These are phyloP conservation scores for Rachicladosporium sp. DNA, from an alignment of 2,329 filamentous ascomycete genomes.

Conservation along the genomic window DNA sequence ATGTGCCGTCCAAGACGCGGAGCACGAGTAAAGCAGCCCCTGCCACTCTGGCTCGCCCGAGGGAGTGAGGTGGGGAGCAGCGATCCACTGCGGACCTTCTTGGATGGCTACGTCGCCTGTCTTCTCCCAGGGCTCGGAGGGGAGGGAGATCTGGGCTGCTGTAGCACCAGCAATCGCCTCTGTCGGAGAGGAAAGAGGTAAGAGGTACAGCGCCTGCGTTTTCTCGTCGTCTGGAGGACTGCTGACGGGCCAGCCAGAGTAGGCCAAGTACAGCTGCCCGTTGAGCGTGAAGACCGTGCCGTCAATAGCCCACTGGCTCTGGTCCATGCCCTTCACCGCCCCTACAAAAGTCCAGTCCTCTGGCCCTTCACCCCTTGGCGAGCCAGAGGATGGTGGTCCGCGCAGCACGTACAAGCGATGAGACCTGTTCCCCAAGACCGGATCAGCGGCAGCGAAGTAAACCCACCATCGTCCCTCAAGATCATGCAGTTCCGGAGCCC, in stretches of 20 bases:
- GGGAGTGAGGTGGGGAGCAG: conserved; percentile 2
- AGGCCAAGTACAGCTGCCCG: conserved; percentile 29
- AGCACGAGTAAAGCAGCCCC: conserved; percentile 35
- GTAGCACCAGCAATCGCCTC: conserved; percentile 9
- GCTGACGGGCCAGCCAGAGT: conserved; percentile 33
- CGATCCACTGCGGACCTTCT: conserved; percentile 25
- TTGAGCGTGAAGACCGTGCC: conserved; percentile 32
- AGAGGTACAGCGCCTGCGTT: conserved; percentile 33
- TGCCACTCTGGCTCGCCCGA: conserved; percentile 19
- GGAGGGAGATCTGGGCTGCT: conserved; percentile 29
- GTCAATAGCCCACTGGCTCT: conserved; percentile 36
- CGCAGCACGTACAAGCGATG: conserved; percentile 36
- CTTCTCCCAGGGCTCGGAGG: conserved; percentile 29
- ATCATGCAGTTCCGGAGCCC: conserved; percentile 44
- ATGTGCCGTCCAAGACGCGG: conserved; percentile 35
- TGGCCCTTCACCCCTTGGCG: conserved; percentile 16
- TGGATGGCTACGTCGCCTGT: conserved; percentile 31
- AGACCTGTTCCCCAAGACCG: conserved; percentile 29
- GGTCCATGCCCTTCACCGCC: conserved; percentile 27
- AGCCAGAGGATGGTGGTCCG: conserved; percentile 22
- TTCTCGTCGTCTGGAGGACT: conserved; percentile 18
- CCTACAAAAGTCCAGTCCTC: conserved; percentile 31
- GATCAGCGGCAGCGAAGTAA: conserved; percentile 35
- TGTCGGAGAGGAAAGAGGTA: conserved; percentile 24
- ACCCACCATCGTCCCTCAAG: conserved; percentile 42